These are phyloP conservation scores for Clarireedia hainanense DNA, from an alignment of 2,329 filamentous ascomycete species.

Conservation along the genomic window DNA sequence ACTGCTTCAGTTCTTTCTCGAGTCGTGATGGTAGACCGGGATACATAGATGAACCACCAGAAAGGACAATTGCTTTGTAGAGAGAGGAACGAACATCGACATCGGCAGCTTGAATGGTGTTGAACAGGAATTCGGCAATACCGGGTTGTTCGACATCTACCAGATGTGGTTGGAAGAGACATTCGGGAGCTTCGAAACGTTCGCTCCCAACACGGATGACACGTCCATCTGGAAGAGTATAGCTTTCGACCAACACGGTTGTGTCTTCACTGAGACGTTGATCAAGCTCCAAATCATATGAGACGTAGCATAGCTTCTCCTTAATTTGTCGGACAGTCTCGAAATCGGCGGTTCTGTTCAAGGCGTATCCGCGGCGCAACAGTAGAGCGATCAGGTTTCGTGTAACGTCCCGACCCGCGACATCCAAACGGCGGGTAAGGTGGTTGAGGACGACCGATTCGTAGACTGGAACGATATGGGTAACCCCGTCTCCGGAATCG, in stretches of 20 bases:
- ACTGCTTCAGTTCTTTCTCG: conserved; percentile 97
- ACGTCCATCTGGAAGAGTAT: conserved; percentile 91
- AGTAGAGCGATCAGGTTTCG: conserved; percentile 94
- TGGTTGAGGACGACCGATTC: conserved; percentile 97
- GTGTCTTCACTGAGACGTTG: conserved; percentile 95
- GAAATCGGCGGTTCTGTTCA: conserved; percentile 97
- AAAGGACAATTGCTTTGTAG: conserved; percentile 96
- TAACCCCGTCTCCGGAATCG: conserved; percentile 96
- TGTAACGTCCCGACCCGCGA: conserved; percentile 95
- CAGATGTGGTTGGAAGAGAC: conserved; percentile 95
- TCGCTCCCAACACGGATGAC: conserved; percentile 95
- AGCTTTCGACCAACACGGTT: conserved; percentile 92
- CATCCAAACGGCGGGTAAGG: conserved; percentile 85
- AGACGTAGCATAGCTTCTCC: conserved; percentile 99
- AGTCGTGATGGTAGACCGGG: conserved; percentile 87
- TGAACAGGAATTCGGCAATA: conserved; percentile 95
- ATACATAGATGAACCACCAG: conserved; percentile 98
- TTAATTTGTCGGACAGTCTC: conserved; percentile 99
- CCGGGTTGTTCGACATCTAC: conserved; percentile 97
- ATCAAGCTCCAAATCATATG: conserved; percentile 94
- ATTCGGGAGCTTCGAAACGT: conserved; percentile 95
- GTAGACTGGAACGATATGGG: conserved; percentile 97
- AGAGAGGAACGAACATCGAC: conserved; percentile 89
- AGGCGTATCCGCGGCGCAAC: conserved; percentile 84
- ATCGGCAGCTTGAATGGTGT: conserved; percentile 93